Percentiles rank a stretch among this genome's conserved stretches.
Evolutionary conservation across 2,329 filamentous ascomycete species (phyloP).

Genomic region (Colletotrichum euphorbiae): DNA sequence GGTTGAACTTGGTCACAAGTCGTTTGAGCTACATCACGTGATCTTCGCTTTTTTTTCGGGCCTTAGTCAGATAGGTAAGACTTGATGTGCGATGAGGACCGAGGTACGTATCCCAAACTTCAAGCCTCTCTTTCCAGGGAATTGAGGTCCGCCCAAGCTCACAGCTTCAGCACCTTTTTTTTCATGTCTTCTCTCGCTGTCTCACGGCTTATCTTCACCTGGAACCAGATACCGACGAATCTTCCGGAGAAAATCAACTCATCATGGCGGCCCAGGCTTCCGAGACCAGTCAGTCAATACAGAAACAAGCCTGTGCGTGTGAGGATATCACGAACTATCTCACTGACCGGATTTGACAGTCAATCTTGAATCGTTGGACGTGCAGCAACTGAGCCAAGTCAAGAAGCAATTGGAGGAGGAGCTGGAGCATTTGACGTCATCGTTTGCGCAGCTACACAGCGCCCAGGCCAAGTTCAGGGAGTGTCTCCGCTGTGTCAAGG

Average conservation of each 20-base stretch:
- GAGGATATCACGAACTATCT: not conserved
- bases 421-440: constrained; percentile 91
- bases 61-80: too few relatives aligned
- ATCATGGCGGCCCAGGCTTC: constrained; percentile 35
- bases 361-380: constrained; percentile 79
- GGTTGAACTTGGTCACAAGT: too few relatives aligned
- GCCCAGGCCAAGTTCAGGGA: constrained; percentile 94
- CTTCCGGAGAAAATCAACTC: not conserved
- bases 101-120: constrained; percentile 2
- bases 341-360: constrained; percentile 51
- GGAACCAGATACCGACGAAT: too few relatives aligned
- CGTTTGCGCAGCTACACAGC: constrained; percentile 88
- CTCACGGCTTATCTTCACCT: not conserved
- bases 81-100: not conserved
- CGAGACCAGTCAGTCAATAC: constrained; percentile 32
- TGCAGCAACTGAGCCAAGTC: constrained; percentile 87
- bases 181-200: not conserved
- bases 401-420: constrained; percentile 98
- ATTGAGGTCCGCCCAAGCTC: not conserved
- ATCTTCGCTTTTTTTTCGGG: too few relatives aligned
- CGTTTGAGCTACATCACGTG: too few relatives aligned
- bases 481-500: constrained; percentile 81
- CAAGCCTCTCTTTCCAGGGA: not conserved
- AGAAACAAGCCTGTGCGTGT: not conserved
- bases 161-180: not conserved